A percentile compares a stretch with the other conserved stretches of the same genome.
phyloP scores from a whole-genome alignment of 148 eudicot genomes.

The Rhododendron molle region DNA sequence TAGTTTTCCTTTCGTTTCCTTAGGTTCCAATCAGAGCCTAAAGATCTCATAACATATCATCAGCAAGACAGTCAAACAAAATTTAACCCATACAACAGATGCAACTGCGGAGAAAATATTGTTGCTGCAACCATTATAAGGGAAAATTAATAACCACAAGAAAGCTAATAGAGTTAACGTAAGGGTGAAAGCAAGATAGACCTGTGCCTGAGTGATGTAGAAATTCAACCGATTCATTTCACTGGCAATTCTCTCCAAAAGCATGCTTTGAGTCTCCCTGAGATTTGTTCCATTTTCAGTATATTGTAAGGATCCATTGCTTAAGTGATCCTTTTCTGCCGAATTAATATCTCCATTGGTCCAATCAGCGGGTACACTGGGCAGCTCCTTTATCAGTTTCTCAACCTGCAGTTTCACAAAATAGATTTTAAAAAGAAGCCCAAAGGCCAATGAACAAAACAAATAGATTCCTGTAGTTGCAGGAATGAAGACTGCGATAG shows the following conservation, averaged over 20 bases:
- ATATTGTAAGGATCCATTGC: conserved; percentile 65
- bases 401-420: conserved; percentile 57
- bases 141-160: not conserved
- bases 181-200: conserved; percentile 46
- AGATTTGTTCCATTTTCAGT: conserved; percentile 69
- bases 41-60: not conserved
- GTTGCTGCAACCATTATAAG: not conserved
- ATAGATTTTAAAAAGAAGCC: not conserved
- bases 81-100: too few species aligned
- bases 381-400: conserved; percentile 88
- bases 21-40: too few species aligned
- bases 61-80: too few species aligned
- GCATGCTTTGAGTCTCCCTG: conserved; percentile 98
- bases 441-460: not conserved
- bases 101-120: not conserved
- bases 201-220: conserved; percentile 91
- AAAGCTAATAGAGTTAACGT: conserved; percentile 1
- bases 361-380: conserved; percentile 88
- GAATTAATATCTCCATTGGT: conserved; percentile 48
- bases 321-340: conserved; percentile 45
- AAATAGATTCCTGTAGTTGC: not conserved
- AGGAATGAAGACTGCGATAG: not conserved
- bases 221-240: conserved; percentile 98
- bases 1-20: too few species aligned
- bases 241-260: conserved; percentile 95